Evolutionary conservation across 148 eudicot species (phyloP).

Genomic region (Arctostaphylos glauca): DNA sequence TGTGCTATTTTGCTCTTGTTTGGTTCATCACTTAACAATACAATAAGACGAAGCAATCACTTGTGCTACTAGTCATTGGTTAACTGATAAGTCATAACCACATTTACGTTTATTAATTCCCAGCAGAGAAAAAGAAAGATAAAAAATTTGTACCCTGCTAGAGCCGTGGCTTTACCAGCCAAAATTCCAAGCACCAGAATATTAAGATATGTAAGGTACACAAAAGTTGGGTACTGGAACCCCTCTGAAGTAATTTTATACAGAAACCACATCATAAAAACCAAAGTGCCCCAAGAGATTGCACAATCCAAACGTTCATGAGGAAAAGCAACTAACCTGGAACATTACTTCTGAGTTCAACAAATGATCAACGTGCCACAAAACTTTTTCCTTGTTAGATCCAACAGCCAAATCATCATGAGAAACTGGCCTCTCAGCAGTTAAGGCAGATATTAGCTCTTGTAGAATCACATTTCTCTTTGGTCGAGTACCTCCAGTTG

Average conservation of each 20-base stretch:
- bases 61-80: not conserved
- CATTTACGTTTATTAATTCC: not conserved
- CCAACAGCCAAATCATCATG: slow-evolving; percentile 24
- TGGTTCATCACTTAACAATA: not conserved
- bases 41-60: not conserved
- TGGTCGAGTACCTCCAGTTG: slow-evolving; percentile 36
- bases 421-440: slow-evolving; percentile 46
- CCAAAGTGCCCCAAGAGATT: not conserved
- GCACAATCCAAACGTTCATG: not conserved
- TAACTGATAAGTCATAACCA: not conserved
- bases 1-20: not conserved
- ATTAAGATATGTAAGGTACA: not conserved
- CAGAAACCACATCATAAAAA: not conserved
- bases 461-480: slow-evolving; percentile 72
- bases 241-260: not conserved
- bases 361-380: slow-evolving; percentile 7
- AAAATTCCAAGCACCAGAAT: not conserved
- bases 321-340: slow-evolving; percentile 25
- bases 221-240: not conserved
- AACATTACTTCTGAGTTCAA: slow-evolving; percentile 11
- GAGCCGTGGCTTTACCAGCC: not conserved
- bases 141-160: not conserved
- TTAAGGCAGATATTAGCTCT: slow-evolving; percentile 83
- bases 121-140: not conserved
- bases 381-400: slow-evolving; percentile 21